Conservation (phyloP, 2,329 filamentous ascomycete species). For the Beauveria pseudobassiana region DNA sequence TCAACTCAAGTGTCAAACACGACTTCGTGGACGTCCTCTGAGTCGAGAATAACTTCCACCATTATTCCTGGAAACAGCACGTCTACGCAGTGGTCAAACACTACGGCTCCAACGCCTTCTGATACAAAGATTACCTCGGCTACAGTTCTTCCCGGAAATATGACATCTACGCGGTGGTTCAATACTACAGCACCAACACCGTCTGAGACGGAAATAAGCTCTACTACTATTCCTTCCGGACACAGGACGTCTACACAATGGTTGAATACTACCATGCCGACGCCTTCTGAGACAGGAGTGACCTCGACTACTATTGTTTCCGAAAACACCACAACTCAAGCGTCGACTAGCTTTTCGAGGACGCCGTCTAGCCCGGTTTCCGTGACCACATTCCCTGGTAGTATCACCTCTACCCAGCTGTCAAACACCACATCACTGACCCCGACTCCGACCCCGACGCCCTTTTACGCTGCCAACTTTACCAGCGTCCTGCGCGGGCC, state of each 20-base stretch:
- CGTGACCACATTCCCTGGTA: background rate
- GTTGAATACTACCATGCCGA: background rate
- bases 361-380: background rate
- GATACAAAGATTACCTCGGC: background rate
- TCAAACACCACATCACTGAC: background rate
- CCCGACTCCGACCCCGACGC: background rate
- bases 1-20: background rate
- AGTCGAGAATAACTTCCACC: background rate
- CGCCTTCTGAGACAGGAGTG: background rate
- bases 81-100: background rate
- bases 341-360: background rate
- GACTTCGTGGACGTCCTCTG: background rate
- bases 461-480: slow-evolving; percentile 3
- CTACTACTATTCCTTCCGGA: background rate
- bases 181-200: background rate
- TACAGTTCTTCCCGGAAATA: background rate
- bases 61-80: background rate
- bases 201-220: background rate
- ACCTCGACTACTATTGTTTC: background rate
- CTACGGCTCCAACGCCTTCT: background rate
- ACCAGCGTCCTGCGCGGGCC: slow-evolving; percentile 6
- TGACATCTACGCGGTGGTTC: background rate
- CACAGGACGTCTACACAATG: background rate
- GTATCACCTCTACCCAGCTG: background rate
- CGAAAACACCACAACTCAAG: background rate